Percentiles rank a stretch among this genome's conserved stretches.
Evolutionary conservation across 768 basidiomycete species (phyloP).

Genomic region (Tulasnella sp.): DNA sequence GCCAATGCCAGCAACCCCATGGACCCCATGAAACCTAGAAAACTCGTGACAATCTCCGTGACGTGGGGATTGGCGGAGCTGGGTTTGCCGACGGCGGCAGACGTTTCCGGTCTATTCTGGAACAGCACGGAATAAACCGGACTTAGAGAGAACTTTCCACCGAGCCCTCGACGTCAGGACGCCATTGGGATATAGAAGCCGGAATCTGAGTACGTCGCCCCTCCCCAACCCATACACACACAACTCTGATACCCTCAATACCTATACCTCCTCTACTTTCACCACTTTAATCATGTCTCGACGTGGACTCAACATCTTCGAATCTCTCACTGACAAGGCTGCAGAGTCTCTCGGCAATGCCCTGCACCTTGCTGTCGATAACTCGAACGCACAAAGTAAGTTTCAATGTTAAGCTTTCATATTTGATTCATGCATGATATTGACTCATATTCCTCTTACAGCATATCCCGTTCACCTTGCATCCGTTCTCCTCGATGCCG

Average conservation of each 20-base stretch:
- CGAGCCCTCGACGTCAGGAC: too few species aligned
- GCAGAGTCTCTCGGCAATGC: conserved; percentile 61
- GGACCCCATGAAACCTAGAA: not conserved
- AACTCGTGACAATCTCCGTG: not conserved
- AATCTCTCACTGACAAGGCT: conserved; percentile 79
- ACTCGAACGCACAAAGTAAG: conserved; percentile 71
- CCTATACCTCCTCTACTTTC: not conserved
- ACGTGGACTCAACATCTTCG: conserved; percentile 39
- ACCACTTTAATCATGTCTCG: conserved; percentile 2
- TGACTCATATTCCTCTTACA: conserved; percentile 27
- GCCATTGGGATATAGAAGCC: not conserved
- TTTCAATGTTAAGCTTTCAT: conserved; percentile 1
- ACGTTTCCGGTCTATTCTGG: not conserved
- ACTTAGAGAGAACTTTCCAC: not conserved
- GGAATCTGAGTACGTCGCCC: not conserved
- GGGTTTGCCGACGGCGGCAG: not conserved
- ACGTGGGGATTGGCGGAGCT: not conserved
- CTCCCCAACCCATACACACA: not conserved
- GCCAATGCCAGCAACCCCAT: not conserved
- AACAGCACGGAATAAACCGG: not conserved
- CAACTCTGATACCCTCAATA: not conserved
- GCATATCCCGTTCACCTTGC: conserved; percentile 82
- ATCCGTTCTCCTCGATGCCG: conserved; percentile 69
- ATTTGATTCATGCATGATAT: conserved; percentile 6
- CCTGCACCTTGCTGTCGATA: conserved; percentile 74